Percentiles rank a stretch among this genome's conserved stretches.
phyloP scores from a whole-genome alignment of 768 basidiomycete genomes.

The Cantharellus cinnabarinus region DNA sequence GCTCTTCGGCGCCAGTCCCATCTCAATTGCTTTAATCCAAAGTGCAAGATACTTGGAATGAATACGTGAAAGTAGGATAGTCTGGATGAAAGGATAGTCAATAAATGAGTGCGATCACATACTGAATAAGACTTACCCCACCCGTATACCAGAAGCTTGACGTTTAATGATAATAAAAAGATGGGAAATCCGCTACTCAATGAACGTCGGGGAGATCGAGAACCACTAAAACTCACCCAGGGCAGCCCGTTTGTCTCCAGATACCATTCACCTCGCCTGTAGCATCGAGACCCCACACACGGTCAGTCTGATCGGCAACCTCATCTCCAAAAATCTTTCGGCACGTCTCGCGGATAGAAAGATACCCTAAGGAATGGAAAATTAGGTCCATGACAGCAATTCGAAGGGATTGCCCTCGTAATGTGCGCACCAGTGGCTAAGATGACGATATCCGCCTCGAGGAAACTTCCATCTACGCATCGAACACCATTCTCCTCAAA shows the following conservation, averaged over 20 bases:
- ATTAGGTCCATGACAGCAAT: background rate
- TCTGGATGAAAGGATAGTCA: background rate
- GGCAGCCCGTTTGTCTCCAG: conserved; percentile 25
- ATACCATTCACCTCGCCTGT: conserved; percentile 22
- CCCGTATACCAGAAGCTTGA: background rate
- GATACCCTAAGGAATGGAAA: conserved; percentile 15
- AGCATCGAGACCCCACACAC: conserved; percentile 24
- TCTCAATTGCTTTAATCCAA: background rate
- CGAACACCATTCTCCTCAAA: background rate
- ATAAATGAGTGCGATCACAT: background rate
- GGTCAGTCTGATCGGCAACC: conserved; percentile 15
- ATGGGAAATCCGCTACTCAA: background rate
- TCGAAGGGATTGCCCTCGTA: background rate
- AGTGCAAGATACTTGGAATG: background rate
- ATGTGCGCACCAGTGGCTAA: background rate
- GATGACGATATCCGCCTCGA: background rate
- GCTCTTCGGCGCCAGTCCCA: background rate
- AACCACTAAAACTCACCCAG: conserved; percentile 11
- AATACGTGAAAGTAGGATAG: background rate
- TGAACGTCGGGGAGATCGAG: background rate
- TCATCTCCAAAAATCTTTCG: conserved; percentile 20
- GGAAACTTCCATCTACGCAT: background rate
- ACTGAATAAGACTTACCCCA: background rate
- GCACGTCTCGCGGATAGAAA: conserved; percentile 16
- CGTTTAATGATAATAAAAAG: background rate